Percentiles rank a stretch among this genome's conserved stretches.
phyloP scores from a whole-genome alignment of 2,329 filamentous ascomycete genomes.

The Claviceps citrina region DNA sequence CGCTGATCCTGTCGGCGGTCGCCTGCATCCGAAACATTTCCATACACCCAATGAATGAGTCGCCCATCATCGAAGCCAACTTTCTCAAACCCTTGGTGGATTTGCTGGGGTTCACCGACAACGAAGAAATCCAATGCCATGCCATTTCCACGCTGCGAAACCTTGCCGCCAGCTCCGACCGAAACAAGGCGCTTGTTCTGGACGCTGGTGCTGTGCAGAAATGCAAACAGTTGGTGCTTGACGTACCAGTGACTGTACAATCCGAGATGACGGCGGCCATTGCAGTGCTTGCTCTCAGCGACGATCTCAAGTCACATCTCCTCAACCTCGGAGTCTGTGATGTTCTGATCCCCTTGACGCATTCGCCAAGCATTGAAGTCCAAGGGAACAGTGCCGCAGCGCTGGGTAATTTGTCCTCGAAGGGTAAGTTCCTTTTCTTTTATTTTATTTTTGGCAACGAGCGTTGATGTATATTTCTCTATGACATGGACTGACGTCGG shows the following conservation, averaged over 20 bases:
- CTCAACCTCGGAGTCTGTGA: conserved; percentile 90
- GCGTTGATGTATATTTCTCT: too few species aligned
- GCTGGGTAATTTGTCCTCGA: conserved; percentile 87
- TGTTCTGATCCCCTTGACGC: conserved; percentile 85
- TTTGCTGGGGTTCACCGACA: conserved; percentile 84
- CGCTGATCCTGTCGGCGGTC: conserved; percentile 88
- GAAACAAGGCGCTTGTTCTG: conserved; percentile 94
- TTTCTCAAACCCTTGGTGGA: conserved; percentile 91
- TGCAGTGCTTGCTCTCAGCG: conserved; percentile 84
- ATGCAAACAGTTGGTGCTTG: conserved; percentile 89
- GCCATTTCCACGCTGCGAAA: conserved; percentile 95
- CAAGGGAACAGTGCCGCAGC: conserved; percentile 96
- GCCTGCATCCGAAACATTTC: conserved; percentile 98
- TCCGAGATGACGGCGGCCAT: conserved; percentile 99
- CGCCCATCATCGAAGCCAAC: conserved; percentile 93
- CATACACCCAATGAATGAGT: conserved; percentile 94
- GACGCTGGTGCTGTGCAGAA: conserved; percentile 96
- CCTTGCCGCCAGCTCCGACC: conserved; percentile 86
- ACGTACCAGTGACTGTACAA: conserved; percentile 86
- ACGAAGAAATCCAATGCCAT: conserved; percentile 97
- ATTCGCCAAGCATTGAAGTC: conserved; percentile 91
- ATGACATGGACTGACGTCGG: neutral
- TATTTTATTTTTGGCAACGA: too few species aligned
- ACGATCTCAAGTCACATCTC: conserved; percentile 85
- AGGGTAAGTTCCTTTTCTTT: conserved; percentile 45